phyloP scores from a whole-genome alignment of 495 filamentous ascomycete species.

The Neurospora sp. region DNA sequence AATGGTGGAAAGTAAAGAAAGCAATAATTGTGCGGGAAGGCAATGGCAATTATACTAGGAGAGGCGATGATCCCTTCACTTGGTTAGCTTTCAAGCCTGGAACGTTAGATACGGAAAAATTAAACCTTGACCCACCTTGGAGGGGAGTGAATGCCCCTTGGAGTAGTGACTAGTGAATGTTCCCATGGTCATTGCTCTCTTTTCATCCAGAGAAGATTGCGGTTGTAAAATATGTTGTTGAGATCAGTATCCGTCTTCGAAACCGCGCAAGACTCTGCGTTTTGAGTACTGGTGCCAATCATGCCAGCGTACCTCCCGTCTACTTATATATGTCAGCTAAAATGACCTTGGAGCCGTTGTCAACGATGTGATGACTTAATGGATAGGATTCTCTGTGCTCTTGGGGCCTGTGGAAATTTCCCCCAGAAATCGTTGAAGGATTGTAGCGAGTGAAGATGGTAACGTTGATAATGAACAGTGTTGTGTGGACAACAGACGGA shows the following conservation, averaged over 20 bases:
- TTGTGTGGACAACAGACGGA: background rate
- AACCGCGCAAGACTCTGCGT: background rate
- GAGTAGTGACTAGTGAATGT: background rate
- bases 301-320: background rate
- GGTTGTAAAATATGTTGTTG: background rate
- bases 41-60: background rate
- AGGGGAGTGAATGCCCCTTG: background rate
- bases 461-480: background rate
- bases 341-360: background rate
- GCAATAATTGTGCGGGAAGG: background rate
- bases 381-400: background rate
- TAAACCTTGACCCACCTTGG: background rate
- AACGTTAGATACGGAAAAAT: background rate
- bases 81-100: background rate
- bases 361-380: background rate
- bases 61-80: background rate
- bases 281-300: background rate
- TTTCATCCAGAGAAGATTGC: background rate
- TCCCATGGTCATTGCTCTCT: background rate
- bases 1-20: background rate
- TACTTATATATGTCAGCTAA: background rate
- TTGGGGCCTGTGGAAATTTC: too few relatives aligned
- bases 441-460: background rate
- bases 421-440: background rate
- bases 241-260: background rate